Evolutionary conservation across 169 alveolate species (phyloP), one percentile per base, ranked within the genome.

Genomic region (Amoebophrya sp.): DNA sequence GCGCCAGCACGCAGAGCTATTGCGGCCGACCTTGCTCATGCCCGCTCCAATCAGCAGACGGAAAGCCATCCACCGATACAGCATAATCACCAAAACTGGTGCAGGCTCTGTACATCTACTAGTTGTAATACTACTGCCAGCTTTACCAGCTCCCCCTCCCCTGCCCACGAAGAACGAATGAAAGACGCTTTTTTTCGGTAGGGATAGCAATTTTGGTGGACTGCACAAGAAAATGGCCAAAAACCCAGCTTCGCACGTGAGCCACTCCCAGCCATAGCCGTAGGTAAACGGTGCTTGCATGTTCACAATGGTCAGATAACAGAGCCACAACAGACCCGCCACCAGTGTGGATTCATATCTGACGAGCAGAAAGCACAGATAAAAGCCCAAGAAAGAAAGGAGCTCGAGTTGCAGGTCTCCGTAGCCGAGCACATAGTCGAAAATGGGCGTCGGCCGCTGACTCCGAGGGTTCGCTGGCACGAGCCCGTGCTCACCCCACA

Each of bases 221-320:
- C 39, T 26, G 76, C 93, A 91, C 29, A 91, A 91, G 91, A 91
- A 91, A n/a, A 91, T 91, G 26, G 89, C 76, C 39, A 91, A 41
- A 89, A 91, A 91, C 29, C 78, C 39, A 78, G 41, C 91, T 47
- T 91, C 93, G 76, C 93, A 91, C 26, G 93, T 91, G 89, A 91
- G 93, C 93, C 93, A 91, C 53, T 91, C 93, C 93, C 93, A 91
- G 78, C 93, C 93, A 47, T 91, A 91, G 91, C 90, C 78, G 91
- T 77, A 91, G 41, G 93, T 91, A 41, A 91, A 91, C 12, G 93
- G 53, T 3, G 78, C 93, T 89, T 91, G 93, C 91, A 91, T 33
- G 93, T 91, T 91, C 40, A 91, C 90, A n/a, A 91, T 91, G 91
- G 91, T 65, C 41, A 91, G 77, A 39, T 91, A 91, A n/a, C 89